Evolutionary conservation across 2,329 filamentous ascomycete species (phyloP).

Genomic region (Colletotrichum sp.): DNA sequence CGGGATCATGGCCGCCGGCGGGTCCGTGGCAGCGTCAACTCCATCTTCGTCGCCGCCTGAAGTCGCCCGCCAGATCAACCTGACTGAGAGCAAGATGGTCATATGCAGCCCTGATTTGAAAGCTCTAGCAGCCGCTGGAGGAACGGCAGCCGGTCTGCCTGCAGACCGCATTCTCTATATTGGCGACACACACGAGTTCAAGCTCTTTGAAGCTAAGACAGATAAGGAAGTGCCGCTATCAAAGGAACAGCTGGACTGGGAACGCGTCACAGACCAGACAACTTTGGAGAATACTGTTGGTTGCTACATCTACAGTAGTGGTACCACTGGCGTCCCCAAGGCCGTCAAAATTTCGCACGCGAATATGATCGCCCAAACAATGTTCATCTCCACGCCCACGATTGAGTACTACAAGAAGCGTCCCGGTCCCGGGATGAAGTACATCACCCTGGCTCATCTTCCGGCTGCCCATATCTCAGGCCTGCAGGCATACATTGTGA

Average conservation of each 20-base stretch:
- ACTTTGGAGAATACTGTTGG: conserved; percentile 45
- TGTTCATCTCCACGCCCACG: conserved; percentile 32
- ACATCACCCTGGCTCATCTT: conserved; percentile 45
- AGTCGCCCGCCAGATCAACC: conserved; percentile 48
- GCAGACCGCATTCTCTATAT: conserved; percentile 30
- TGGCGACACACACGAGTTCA: conserved; percentile 22
- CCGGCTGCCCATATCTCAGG: conserved; percentile 53
- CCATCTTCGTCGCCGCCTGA: conserved; percentile 55
- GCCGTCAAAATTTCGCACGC: conserved; percentile 50
- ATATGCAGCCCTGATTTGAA: conserved; percentile 54
- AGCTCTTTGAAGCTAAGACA: conserved; percentile 30
- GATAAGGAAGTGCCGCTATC: conserved; percentile 36
- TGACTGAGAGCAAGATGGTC: conserved; percentile 42
- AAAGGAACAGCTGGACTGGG: conserved; percentile 53
- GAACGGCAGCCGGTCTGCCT: conserved; percentile 48
- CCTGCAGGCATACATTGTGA: conserved; percentile 47
- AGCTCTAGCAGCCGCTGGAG: conserved; percentile 52
- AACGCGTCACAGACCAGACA: conserved; percentile 52
- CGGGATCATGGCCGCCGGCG: conserved; percentile 62
- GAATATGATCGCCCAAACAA: conserved; percentile 45
- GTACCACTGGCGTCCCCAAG: conserved; percentile 54
- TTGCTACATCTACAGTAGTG: conserved; percentile 53
- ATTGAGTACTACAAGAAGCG: conserved; percentile 32
- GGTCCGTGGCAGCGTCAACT: conserved; percentile 62
- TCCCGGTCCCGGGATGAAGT: conserved; percentile 26